A percentile compares a stretch with the other conserved stretches of the same genome.
phyloP scores from a whole-genome alignment of 768 basidiomycete species.

The Phylloporus rhodoxanthus region DNA sequence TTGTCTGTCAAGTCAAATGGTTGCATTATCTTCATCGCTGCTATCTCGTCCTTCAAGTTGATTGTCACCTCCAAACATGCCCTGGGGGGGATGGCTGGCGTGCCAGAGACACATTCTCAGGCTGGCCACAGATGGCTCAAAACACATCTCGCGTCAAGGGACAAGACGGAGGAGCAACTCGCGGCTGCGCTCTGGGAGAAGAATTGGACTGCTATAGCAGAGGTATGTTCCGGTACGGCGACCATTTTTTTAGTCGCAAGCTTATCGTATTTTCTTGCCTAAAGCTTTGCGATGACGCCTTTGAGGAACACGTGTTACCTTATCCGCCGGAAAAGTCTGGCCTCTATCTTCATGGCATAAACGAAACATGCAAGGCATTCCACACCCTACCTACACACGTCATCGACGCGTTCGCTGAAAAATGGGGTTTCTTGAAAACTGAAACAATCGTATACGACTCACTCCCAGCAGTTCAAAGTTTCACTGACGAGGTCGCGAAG shows the following conservation, averaged over 20 bases:
- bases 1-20: slow-evolving; percentile 93
- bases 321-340: slow-evolving; percentile 81
- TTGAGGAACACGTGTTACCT: slow-evolving; percentile 92
- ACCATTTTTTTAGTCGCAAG: not conserved
- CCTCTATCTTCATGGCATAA: slow-evolving; percentile 90
- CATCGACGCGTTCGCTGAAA: slow-evolving; percentile 75
- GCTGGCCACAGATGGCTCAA: slow-evolving; percentile 81
- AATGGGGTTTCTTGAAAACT: slow-evolving; percentile 91
- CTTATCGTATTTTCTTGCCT: not conserved
- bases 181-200: slow-evolving; percentile 71
- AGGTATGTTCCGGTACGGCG: slow-evolving; percentile 47
- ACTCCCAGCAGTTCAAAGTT: slow-evolving; percentile 62
- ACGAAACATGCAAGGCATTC: slow-evolving; percentile 62
- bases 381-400: slow-evolving; percentile 58
- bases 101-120: slow-evolving; percentile 62
- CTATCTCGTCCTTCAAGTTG: slow-evolving; percentile 67
- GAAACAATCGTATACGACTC: slow-evolving; percentile 46
- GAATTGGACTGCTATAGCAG: slow-evolving; percentile 86
- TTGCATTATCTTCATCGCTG: slow-evolving; percentile 92
- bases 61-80: slow-evolving; percentile 92
- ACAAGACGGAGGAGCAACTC: slow-evolving; percentile 67
- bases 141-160: slow-evolving; percentile 47
- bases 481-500: slow-evolving; percentile 62
- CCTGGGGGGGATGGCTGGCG: slow-evolving; percentile 50
- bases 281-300: slow-evolving; percentile 93